Evolutionary conservation across 2,329 filamentous ascomycete species (phyloP), one percentile per base, ranked within the genome.

Genomic region (Venturia nashicola): DNA sequence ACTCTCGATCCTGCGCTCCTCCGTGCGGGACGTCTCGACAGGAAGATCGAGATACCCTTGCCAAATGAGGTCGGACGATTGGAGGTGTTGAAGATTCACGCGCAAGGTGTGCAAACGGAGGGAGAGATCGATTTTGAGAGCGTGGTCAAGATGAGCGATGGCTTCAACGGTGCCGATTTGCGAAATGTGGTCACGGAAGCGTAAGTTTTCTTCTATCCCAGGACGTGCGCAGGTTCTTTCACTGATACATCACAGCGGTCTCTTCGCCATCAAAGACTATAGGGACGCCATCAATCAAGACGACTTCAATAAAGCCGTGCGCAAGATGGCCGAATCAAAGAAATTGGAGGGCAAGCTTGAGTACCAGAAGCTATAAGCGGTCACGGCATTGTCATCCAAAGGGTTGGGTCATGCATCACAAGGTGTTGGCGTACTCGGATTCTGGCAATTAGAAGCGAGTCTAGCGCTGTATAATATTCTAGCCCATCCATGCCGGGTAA

Each of bases 91-190:
- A 99, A 99, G 85, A 99, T 99, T 70, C 94, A 99, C 76, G 86
- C 93, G 6, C 84, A 85, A 42, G 86, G 89, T 67, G 94, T 99
- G 16, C 84, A 90, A 65, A 86, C 90, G 57, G 93, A 97, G 70
- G 94, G 93, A 0, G 94, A 99, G 67, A 91, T 99, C 72, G 95
- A 99, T 76, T 99, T 96, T 73, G 94, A 99, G 83, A 97, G 91
- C 71, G 91, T 99, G 66, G 94, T 99, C 69, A 99, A 99, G 86
- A 99, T 99, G 94, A 97, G 92, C 71, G 94, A 99, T 73, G 92
- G 93, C 36, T 83, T 99, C 71, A 99, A 99, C 77, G 94, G 94
- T 74, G 94, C 94, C 61, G 94, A 99, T 85, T 78, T 99, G 80
- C 84, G 94, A 72, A 99, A 99, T 74, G 92, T 99, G 62, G 92